Evolutionary conservation across 2,329 filamentous ascomycete genomes (phyloP), one percentile per base, ranked within the genome.

Genomic region (Gnomoniopsis smithogilvyi): DNA sequence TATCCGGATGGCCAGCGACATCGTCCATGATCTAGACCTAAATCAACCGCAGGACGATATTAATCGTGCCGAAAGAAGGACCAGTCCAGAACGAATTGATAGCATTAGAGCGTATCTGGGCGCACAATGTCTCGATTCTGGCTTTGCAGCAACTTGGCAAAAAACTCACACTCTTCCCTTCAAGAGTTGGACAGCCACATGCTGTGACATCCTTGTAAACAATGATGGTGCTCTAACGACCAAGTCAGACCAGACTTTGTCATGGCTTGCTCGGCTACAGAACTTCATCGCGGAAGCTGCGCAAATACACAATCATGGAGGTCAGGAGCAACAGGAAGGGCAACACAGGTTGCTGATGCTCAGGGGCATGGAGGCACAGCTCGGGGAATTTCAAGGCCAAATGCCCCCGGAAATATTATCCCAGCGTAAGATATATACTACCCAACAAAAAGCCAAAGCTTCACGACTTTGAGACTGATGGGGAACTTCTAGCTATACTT

Each of bases 1-100:
- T 63, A 65, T 81, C 6, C 74, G 78, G 24, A 83, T 84, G 80
- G 75, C 76, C 0, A 72, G 74, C 17, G 81, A 84, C 57, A 73
- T 83, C 10, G 66, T 80, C 8, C 72, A 70, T 10, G 81, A 84
- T 56, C 72, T 84, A 1, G 79, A 80, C 6, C 67, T 84, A 2
- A 76, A 81, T 24, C 70, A 77, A 22, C 75, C 77, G 34, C 63
- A 67, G 1, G 65, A 67, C n/a, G 58, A 66, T 19, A 65, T 67
- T 26, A 63, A 66, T 45, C 24, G 67, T 14, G 60, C 63, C 1
- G 50, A 61, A 19, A 33, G 62, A 2, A 58, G 64, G 1, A 69
- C 65, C 2, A 55, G 52, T 17, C 38, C 50, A 8, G 67, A 71
- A 17, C 73, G 74, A 22, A 66, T 82, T 3, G 74, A 77, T 34